Evolutionary conservation across 1,284 basidiomycete genomes (phyloP), one percentile per base, ranked within the genome.

Genomic region (Xerocomus cyaneibrunnescens): DNA sequence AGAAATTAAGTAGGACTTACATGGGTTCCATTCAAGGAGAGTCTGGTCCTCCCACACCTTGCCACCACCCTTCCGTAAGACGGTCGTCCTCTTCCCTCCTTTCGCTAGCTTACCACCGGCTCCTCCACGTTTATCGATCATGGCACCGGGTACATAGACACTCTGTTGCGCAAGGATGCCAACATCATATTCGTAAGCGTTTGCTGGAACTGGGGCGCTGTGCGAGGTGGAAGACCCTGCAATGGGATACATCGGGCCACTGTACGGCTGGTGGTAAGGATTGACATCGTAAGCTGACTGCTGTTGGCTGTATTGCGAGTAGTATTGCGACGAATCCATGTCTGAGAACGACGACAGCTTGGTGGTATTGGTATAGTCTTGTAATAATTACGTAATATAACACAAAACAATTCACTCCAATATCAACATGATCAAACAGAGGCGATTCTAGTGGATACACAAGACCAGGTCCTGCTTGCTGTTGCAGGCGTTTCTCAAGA

Each of bases 41-140:
- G 94, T 97, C 70, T 93, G 92, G 70, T 99, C 97, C 71, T 99
- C 97, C 94, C 96, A 99, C 14, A 92, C 84, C 72, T 94, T 94
- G 19, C 97, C 97, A 43, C 81, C 94, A 1, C 94, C 96, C 69
- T 97, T 97, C 32, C 97, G 80, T 46, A 99, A 72, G 10, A 99
- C 97, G 4, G 97, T 99, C 45, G 87, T 88, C 42, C 97, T 78
- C 72, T 95, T 97, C 42, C 94, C 92, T 49, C 93, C 92, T 69
- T 92, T 93, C 1, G 88, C 87, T 44, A 89, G 74, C 67, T 90
- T 92, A 2, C 89, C 89, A 49, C 90, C 89, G 5, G 89, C 80
- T 22, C 89, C 89, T 30, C 89, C 89, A 42, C 86, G 82, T 66
- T 91, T 92, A 62, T 91, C 89, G 44, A 89, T 87, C 81, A 88